Conservation (phyloP, 345 rosid genomes). For the Nephelium lappaceum region DNA sequence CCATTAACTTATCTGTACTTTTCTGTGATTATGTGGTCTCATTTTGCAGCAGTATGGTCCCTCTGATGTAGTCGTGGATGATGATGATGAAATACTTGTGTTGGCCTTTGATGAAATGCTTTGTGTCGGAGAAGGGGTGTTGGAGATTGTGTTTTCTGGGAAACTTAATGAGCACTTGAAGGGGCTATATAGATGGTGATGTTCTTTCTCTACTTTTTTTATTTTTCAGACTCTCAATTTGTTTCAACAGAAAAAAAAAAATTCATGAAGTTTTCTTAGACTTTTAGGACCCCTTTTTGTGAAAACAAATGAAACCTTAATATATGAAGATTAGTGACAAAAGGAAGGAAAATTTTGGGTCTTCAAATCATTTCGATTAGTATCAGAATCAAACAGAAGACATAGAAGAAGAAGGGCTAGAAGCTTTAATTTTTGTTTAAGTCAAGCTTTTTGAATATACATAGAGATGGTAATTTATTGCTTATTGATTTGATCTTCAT, state of each 20-base stretch:
- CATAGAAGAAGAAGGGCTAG: no score
- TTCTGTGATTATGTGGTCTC: not conserved
- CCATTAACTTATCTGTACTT: not conserved
- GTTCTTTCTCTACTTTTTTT: not conserved
- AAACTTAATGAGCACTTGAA: conserved; percentile 41
- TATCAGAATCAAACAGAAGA: not conserved
- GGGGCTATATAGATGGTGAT: conserved; percentile 48
- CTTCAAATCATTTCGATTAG: not conserved
- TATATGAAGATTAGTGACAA: not conserved
- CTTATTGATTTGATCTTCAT: not conserved
- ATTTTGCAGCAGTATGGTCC: conserved; percentile 28
- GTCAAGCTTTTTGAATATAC: no score
- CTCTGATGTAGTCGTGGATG: conserved; percentile 29
- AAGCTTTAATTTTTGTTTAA: no score
- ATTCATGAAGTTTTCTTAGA: no score
- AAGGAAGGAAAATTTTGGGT: not conserved
- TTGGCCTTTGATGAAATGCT: conserved; percentile 39
- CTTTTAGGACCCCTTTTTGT: no score
- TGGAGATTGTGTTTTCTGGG: conserved; percentile 37
- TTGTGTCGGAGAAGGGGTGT: conserved; percentile 34
- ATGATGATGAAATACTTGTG: conserved; percentile 45
- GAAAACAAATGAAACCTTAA: not conserved
- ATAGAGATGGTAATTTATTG: not conserved
- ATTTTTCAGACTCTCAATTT: not conserved
- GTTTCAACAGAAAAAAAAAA: no score